Evolutionary conservation across 441 rosid genomes (phyloP).

Genomic region (Adansonia grandidieri): DNA sequence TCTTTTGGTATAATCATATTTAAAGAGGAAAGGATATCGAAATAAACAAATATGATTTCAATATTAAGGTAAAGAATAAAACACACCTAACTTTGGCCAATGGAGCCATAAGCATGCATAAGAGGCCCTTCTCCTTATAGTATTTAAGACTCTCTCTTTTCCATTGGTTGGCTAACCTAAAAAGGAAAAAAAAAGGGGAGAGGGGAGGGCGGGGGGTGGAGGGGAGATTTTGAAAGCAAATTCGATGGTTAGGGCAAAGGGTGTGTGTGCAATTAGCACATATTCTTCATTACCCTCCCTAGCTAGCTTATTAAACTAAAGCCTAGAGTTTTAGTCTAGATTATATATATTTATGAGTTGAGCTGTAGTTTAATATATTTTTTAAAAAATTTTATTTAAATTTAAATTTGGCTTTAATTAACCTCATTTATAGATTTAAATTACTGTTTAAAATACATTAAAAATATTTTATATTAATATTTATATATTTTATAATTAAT

Average conservation of each 20-base stretch:
- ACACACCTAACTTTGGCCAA: conserved; percentile 19
- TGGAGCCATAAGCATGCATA: background rate
- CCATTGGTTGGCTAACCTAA: conserved; percentile 22
- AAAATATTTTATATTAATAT: too few relatives aligned
- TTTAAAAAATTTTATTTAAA: too few relatives aligned
- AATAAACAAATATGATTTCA: conserved; percentile 12
- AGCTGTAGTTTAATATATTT: too few relatives aligned
- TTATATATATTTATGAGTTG: too few relatives aligned
- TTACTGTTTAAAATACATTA: too few relatives aligned
- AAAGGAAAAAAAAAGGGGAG: background rate
- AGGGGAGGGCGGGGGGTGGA: background rate
- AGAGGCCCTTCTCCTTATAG: conserved; percentile 25
- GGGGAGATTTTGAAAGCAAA: conserved; percentile 39
- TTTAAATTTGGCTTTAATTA: too few relatives aligned
- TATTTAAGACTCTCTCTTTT: conserved; percentile 20
- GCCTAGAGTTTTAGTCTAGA: background rate
- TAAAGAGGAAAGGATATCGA: conserved; percentile 9
- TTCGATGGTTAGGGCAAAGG: conserved; percentile 48
- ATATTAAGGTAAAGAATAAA: background rate
- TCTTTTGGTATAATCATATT: background rate
- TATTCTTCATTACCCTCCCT: conserved; percentile 41
- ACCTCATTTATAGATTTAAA: too few relatives aligned
- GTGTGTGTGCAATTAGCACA: conserved; percentile 34
- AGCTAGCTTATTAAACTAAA: background rate
- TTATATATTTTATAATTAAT: too few relatives aligned